A percentile compares a stretch with the other conserved stretches of the same genome.
Evolutionary conservation across 2,329 filamentous ascomycete species (phyloP).

Genomic region (Westerdykella aurantiaca): DNA sequence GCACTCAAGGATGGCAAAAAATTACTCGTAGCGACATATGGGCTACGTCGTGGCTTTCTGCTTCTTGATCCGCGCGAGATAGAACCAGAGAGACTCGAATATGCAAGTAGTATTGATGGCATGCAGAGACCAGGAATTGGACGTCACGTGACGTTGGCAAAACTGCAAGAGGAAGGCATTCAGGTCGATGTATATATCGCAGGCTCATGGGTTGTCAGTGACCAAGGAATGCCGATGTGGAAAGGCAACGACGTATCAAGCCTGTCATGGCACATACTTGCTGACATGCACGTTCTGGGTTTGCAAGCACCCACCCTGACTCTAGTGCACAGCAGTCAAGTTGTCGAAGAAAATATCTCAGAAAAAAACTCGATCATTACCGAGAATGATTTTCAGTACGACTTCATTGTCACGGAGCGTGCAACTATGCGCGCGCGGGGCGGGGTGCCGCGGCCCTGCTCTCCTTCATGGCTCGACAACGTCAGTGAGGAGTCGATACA

Average conservation of each 20-base stretch:
- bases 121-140: conserved; percentile 41
- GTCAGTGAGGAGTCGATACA: conserved; percentile 35
- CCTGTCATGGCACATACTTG: conserved; percentile 41
- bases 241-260: conserved; percentile 42
- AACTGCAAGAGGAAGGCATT: conserved; percentile 28
- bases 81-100: conserved; percentile 17
- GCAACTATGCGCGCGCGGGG: conserved; percentile 21
- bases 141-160: conserved; percentile 27
- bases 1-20: conserved; percentile 40
- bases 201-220: conserved; percentile 39
- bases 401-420: conserved; percentile 38
- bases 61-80: conserved; percentile 37
- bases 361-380: conserved; percentile 16
- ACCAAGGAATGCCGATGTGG: conserved; percentile 37
- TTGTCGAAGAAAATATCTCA: conserved; percentile 33
- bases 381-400: conserved; percentile 39
- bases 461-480: conserved; percentile 22
- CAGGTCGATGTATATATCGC: conserved; percentile 37
- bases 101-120: conserved; percentile 40
- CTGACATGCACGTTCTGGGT: conserved; percentile 27
- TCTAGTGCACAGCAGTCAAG: conserved; percentile 41
- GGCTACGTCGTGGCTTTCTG: conserved; percentile 40
- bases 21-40: conserved; percentile 40
- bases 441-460: conserved; percentile 26
- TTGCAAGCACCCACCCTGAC: conserved; percentile 25